Percentiles rank a stretch among this genome's conserved stretches.
Evolutionary conservation across 495 filamentous ascomycete genomes (phyloP).

Genomic region (Aspergillus affinis): DNA sequence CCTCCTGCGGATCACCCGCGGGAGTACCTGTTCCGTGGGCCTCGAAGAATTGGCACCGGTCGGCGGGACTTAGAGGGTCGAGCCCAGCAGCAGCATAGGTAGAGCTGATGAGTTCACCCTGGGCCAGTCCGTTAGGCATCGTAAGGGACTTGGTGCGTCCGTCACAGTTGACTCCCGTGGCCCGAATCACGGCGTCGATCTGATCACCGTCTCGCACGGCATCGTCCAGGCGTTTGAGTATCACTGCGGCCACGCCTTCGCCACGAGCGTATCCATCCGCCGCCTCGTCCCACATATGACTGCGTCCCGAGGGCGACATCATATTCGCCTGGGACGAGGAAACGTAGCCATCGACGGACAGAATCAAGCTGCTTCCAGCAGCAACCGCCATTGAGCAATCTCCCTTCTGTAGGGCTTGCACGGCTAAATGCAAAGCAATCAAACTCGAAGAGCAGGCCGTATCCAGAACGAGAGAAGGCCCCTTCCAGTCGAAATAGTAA

Average conservation of each 20-base stretch:
- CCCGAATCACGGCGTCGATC: conserved; percentile 33
- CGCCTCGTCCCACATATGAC: conserved; percentile 27
- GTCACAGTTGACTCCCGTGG: conserved; percentile 31
- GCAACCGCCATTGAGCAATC: conserved; percentile 32
- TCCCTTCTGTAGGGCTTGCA: conserved; percentile 32
- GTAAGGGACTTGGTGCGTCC: conserved; percentile 49
- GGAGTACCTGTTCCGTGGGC: conserved; percentile 53
- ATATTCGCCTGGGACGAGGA: background rate
- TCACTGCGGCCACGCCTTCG: conserved; percentile 34
- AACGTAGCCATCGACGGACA: conserved; percentile 16
- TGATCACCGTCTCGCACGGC: conserved; percentile 30
- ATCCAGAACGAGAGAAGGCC: conserved; percentile 35
- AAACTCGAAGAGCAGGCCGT: conserved; percentile 47
- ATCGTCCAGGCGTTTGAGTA: conserved; percentile 32
- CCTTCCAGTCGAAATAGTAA: conserved; percentile 32
- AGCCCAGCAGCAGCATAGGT: conserved; percentile 45
- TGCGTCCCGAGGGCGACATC: conserved; percentile 19
- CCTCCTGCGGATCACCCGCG: conserved; percentile 61
- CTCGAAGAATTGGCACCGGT: conserved; percentile 18
- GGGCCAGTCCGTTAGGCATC: conserved; percentile 51
- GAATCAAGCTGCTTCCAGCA: conserved; percentile 24
- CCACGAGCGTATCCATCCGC: conserved; percentile 47
- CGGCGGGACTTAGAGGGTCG: background rate
- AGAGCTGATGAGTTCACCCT: conserved; percentile 46
- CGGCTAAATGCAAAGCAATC: conserved; percentile 44